Percentiles rank a stretch among this genome's conserved stretches.
phyloP scores from a whole-genome alignment of 2,329 filamentous ascomycete genomes.

The Aspergillus quadrilineatus region DNA sequence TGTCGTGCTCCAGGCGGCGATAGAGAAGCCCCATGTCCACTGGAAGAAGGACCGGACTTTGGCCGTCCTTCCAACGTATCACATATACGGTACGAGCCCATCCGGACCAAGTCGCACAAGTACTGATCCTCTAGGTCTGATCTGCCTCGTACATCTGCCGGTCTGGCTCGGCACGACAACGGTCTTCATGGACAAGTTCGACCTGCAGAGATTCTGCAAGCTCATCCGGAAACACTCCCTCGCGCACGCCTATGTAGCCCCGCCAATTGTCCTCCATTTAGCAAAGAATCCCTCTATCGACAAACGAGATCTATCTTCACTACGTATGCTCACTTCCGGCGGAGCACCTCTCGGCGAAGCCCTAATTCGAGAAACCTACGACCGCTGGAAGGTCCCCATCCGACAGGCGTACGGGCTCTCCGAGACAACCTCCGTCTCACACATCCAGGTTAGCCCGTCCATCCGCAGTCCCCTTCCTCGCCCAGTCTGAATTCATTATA shows the following conservation, averaged over 20 bases:
- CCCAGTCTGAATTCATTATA: background rate
- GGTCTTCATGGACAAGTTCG: constrained; percentile 19
- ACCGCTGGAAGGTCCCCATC: constrained; percentile 14
- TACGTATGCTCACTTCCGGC: constrained; percentile 24
- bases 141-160: constrained; percentile 19
- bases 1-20: constrained; percentile 12
- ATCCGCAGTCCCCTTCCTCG: too few relatives aligned
- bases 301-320: constrained; percentile 13
- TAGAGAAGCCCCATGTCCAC: constrained; percentile 8
- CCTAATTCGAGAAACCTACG: constrained; percentile 17
- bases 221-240: constrained; percentile 15
- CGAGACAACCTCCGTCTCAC: constrained; percentile 18
- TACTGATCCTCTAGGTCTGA: constrained; percentile 12
- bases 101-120: too few relatives aligned
- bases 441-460: constrained; percentile 15
- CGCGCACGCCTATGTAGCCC: constrained; percentile 19
- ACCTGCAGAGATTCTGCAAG: constrained; percentile 13
- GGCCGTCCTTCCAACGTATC: constrained; percentile 21
- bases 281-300: constrained; percentile 17
- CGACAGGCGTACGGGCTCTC: constrained; percentile 23
- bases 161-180: constrained; percentile 15
- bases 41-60: constrained; percentile 16
- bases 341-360: constrained; percentile 19
- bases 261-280: constrained; percentile 20
- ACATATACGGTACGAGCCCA: constrained; percentile 21